These are phyloP conservation scores for Coemansia sp. DNA, from an alignment of 192 early-diverging fungal species.

Conservation along the genomic window DNA sequence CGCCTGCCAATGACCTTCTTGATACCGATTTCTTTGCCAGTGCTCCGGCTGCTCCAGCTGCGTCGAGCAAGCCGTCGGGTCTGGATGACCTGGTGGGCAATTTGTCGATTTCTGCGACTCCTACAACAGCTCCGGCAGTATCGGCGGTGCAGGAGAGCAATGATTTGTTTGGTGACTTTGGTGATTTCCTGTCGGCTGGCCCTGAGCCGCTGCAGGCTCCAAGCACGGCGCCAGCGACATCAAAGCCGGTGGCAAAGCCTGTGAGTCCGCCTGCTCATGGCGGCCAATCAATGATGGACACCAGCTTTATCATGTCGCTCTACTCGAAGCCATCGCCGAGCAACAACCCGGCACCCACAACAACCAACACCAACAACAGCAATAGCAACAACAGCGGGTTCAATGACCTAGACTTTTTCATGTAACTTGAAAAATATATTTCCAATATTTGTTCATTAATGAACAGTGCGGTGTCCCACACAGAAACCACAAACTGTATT, in stretches of 20 bases:
- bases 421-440: constrained; percentile 9
- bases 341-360: neutral
- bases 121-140: constrained; percentile 10
- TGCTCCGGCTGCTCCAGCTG: constrained; percentile 3
- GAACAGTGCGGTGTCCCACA: too few relatives aligned
- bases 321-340: constrained; percentile 23
- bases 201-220: constrained; percentile 12
- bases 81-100: constrained; percentile 35
- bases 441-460: too few relatives aligned
- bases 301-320: constrained; percentile 53
- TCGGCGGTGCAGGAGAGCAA: constrained; percentile 16
- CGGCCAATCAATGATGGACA: constrained; percentile 38
- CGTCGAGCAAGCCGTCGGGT: neutral
- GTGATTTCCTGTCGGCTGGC: constrained; percentile 39
- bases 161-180: constrained; percentile 55
- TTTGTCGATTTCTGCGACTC: constrained; percentile 18
- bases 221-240: constrained; percentile 12
- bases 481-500: too few relatives aligned
- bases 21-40: constrained; percentile 29
- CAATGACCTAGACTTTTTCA: constrained; percentile 30
- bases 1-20: constrained; percentile 16
- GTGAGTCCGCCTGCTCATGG: constrained; percentile 5
- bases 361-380: constrained; percentile 1
- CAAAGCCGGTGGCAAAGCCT: neutral
- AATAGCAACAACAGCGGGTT: constrained; percentile 12